phyloP scores from a whole-genome alignment of 192 early-diverging fungal genomes.

The Chytriomyces confervae region DNA sequence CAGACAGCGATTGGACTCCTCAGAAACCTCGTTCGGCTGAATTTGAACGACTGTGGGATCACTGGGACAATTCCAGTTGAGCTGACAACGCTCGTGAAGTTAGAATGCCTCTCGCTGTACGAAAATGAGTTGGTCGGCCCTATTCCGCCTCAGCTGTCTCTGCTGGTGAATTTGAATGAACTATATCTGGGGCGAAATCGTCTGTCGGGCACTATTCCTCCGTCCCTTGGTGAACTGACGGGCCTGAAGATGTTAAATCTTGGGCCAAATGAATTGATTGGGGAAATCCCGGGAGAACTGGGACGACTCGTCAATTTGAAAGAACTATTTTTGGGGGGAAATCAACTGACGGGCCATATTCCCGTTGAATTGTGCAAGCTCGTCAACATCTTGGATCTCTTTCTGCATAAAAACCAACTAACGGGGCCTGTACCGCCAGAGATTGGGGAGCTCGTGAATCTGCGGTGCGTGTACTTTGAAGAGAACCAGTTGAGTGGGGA shows the following conservation, averaged over 20 bases:
- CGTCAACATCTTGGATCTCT: constrained; percentile 7
- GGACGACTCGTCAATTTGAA: constrained; percentile 20
- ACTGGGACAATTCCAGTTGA: constrained; percentile 14
- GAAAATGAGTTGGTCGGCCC: constrained; percentile 23
- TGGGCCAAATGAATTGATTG: constrained; percentile 27
- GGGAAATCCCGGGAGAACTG: constrained; percentile 27
- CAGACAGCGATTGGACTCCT: background rate
- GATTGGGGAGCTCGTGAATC: constrained; percentile 15
- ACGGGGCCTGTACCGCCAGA: constrained; percentile 23
- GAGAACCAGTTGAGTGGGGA: constrained; percentile 26
- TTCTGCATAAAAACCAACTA: constrained; percentile 17
- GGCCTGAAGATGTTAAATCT: constrained; percentile 15
- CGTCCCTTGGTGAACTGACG: background rate
- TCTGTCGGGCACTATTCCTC: constrained; percentile 31
- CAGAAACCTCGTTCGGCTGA: constrained; percentile 6
- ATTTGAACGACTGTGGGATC: constrained; percentile 31
- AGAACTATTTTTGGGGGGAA: constrained; percentile 31
- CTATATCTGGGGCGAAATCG: constrained; percentile 34
- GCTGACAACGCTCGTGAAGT: constrained; percentile 1
- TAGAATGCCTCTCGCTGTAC: constrained; percentile 18
- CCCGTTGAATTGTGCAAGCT: constrained; percentile 15
- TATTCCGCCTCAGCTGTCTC: constrained; percentile 2
- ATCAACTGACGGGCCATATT: constrained; percentile 33
- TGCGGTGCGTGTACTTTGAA: constrained; percentile 23
- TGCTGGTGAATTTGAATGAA: constrained; percentile 19